Evolutionary conservation across 306 rosid species (phyloP), one percentile per base, ranked within the genome.

Genomic region (Quercus agrifolia): DNA sequence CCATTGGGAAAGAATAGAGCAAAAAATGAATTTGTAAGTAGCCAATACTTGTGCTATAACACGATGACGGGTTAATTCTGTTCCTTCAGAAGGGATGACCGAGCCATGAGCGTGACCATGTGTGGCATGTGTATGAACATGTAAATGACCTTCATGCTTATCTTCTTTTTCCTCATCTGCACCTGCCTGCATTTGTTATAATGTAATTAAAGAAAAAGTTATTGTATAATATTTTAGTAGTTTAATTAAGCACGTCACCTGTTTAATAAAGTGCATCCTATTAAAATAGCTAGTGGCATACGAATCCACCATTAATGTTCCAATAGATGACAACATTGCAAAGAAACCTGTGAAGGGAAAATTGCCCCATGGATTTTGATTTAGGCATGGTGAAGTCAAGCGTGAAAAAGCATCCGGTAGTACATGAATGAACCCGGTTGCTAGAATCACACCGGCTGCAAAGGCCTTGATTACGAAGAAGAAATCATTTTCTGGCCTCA

Each of bases 51-150:
- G 97, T 35, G 92, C 89, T 73, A 92, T 84, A 28, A 92, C 79
- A 19, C 92, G 86, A 31, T 85, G 89, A 6, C 94, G 91, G 46
- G 84, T 61, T 8, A 87, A 81, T 19, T 91, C 83, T 1, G 20
- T 56, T 74, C 84, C 78, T 49, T 31, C 33, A 49, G 80, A 4
- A 13, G 81, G 44, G 38, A 56, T 13, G 54, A 15, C 33, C 0
- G 23, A 73, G 18, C 89, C 97, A 70, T 92, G 92, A 59, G 97
- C 82, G 19, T 90, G 97, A 52, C 94, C 94, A 80, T 90, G 97
- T 2, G 91, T 79, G 71, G 91, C 89, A 31, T 92, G 97, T 1
- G 91, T 88, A 63, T 88, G 92, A 25, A 86, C 80, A 58, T 80
- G 94, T 14, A 79, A 74, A 35, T 88, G 90, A 25, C 85, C 88